phyloP scores from a whole-genome alignment of 2,329 filamentous ascomycete species.

The Xylariaceae sp. region DNA sequence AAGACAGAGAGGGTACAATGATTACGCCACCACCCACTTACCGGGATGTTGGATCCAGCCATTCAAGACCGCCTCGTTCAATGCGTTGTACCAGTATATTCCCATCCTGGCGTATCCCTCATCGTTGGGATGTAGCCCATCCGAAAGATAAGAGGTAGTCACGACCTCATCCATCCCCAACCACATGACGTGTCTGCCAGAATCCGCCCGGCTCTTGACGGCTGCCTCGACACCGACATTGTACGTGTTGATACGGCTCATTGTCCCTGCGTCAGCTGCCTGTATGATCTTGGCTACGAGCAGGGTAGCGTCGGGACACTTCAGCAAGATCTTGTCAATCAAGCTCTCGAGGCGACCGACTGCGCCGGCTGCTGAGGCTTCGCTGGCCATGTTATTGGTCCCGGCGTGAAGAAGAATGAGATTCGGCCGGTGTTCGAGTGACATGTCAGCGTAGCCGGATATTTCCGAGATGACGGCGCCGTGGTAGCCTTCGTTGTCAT shows the following conservation, averaged over 20 bases:
- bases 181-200: background rate
- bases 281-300: conserved; percentile 3
- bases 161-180: background rate
- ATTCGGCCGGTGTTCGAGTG: background rate
- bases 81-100: background rate
- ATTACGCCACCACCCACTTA: background rate
- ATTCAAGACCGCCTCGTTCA: background rate
- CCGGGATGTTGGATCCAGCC: conserved; percentile 1
- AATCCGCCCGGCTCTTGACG: background rate
- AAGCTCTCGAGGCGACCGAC: background rate
- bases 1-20: too few relatives aligned
- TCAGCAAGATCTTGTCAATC: background rate
- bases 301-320: background rate
- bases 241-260: background rate
- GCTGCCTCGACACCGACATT: background rate
- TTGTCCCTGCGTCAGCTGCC: background rate
- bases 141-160: background rate
- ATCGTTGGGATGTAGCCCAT: conserved; percentile 5
- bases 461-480: background rate
- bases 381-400: background rate
- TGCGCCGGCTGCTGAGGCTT: background rate
- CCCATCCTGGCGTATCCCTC: conserved; percentile 7
- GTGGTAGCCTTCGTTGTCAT: conserved; percentile 3
- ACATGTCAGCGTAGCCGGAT: background rate
- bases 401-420: conserved; percentile 4